These are phyloP conservation scores for Fusarium chaquense DNA, from an alignment of 2,329 filamentous ascomycete species.

Conservation along the genomic window DNA sequence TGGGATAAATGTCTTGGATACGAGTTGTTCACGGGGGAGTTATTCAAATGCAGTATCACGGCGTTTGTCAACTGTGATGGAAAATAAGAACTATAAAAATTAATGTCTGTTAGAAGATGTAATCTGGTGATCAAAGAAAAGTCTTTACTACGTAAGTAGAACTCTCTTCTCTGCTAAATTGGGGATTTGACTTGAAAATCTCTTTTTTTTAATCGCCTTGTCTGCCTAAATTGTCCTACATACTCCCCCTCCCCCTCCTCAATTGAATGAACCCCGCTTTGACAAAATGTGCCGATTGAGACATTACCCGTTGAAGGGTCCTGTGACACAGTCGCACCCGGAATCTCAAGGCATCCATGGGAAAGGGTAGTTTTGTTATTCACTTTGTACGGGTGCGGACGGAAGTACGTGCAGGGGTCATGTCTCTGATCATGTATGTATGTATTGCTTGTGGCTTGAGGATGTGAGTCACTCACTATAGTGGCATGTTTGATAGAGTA, in stretches of 20 bases:
- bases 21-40: too few relatives aligned
- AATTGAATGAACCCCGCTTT: constrained; percentile 9
- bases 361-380: constrained; percentile 6
- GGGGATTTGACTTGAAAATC: neutral
- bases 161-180: neutral
- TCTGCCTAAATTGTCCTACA: constrained; percentile 18
- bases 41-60: neutral
- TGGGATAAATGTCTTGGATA: neutral
- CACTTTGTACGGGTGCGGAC: neutral
- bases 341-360: constrained; percentile 29
- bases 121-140: neutral
- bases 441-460: neutral
- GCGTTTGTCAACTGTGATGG: neutral
- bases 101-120: neutral
- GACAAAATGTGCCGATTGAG: constrained; percentile 13
- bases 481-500: constrained; percentile 16
- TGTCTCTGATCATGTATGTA: neutral
- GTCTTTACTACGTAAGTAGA: neutral
- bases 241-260: neutral
- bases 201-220: constrained; percentile 4
- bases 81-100: neutral
- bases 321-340: constrained; percentile 24
- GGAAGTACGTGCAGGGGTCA: neutral
- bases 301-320: constrained; percentile 12
- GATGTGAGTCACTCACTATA: constrained; percentile 25